These are phyloP conservation scores for Penicillium frequentans DNA, from an alignment of 2,329 filamentous ascomycete species.

Conservation along the genomic window DNA sequence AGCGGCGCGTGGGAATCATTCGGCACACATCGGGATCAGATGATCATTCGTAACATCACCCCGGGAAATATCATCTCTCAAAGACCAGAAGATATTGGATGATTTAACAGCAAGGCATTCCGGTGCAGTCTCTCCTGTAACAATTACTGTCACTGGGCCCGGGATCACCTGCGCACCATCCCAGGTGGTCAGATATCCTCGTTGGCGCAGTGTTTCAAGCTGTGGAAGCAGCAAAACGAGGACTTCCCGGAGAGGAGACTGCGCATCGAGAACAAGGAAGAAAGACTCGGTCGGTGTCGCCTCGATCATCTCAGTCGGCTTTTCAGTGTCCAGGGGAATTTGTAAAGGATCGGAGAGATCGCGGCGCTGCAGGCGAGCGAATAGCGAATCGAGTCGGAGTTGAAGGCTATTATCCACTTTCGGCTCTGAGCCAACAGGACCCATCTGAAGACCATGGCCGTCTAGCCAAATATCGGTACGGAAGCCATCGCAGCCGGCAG, in stretches of 20 bases:
- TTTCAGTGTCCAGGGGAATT: background rate
- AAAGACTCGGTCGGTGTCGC: slow-evolving; percentile 16
- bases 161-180: slow-evolving; percentile 18
- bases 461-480: slow-evolving; percentile 28
- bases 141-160: slow-evolving; percentile 26
- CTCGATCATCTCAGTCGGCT: background rate
- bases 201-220: slow-evolving; percentile 19
- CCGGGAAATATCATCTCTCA: background rate
- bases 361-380: slow-evolving; percentile 14
- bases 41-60: slow-evolving; percentile 5
- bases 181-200: slow-evolving; percentile 25
- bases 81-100: slow-evolving; percentile 16
- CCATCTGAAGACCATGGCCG: slow-evolving; percentile 23
- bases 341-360: slow-evolving; percentile 1
- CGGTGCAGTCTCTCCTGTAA: slow-evolving; percentile 13
- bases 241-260: slow-evolving; percentile 12
- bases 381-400: slow-evolving; percentile 25
- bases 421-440: slow-evolving; percentile 7
- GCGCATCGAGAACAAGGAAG: slow-evolving; percentile 26
- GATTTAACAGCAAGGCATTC: slow-evolving; percentile 1
- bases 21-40: slow-evolving; percentile 13
- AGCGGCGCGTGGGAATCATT: slow-evolving; percentile 4
- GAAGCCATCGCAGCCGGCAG: slow-evolving; percentile 27
- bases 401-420: slow-evolving; percentile 18
- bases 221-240: slow-evolving; percentile 21